A percentile compares a stretch with the other conserved stretches of the same genome.
phyloP scores from a whole-genome alignment of 768 basidiomycete genomes.

The Rhizopogon salebrosus region DNA sequence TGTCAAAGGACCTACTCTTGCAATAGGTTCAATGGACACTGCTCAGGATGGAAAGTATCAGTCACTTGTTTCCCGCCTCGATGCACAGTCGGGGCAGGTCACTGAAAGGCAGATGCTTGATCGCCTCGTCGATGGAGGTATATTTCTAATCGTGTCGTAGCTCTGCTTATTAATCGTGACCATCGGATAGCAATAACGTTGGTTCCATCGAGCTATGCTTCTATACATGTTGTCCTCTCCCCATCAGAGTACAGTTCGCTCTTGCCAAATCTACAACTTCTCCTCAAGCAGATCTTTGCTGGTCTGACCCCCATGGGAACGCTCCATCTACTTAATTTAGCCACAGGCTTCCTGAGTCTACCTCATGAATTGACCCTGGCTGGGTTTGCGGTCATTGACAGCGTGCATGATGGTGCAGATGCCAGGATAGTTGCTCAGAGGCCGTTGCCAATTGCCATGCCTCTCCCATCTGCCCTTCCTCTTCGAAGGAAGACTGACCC shows the following conservation, averaged over 20 bases:
- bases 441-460: conserved; percentile 39
- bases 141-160: conserved; percentile 14
- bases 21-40: conserved; percentile 72
- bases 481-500: conserved; percentile 49
- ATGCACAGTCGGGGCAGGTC: conserved; percentile 33
- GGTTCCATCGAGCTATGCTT: conserved; percentile 48
- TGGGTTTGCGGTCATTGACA: conserved; percentile 59
- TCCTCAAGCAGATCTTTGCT: conserved; percentile 56
- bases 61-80: conserved; percentile 55
- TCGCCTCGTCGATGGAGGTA: conserved; percentile 77
- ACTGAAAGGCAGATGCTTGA: conserved; percentile 83
- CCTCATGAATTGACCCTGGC: conserved; percentile 56
- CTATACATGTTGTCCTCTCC: conserved; percentile 65
- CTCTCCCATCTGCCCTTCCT: conserved; percentile 29
- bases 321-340: conserved; percentile 57
- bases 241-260: conserved; percentile 57
- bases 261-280: conserved; percentile 42
- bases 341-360: conserved; percentile 37
- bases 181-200: conserved; percentile 50
- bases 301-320: conserved; percentile 66
- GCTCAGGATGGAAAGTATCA: conserved; percentile 82
- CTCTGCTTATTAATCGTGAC: not conserved
- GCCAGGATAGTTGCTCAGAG: conserved; percentile 65
- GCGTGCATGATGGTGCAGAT: conserved; percentile 27
- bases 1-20: conserved; percentile 50